A percentile compares a stretch with the other conserved stretches of the same genome.
These are phyloP conservation scores for Beta macrorhiza DNA, from an alignment of 179 eudicot genomes.

Conservation along the genomic window DNA sequence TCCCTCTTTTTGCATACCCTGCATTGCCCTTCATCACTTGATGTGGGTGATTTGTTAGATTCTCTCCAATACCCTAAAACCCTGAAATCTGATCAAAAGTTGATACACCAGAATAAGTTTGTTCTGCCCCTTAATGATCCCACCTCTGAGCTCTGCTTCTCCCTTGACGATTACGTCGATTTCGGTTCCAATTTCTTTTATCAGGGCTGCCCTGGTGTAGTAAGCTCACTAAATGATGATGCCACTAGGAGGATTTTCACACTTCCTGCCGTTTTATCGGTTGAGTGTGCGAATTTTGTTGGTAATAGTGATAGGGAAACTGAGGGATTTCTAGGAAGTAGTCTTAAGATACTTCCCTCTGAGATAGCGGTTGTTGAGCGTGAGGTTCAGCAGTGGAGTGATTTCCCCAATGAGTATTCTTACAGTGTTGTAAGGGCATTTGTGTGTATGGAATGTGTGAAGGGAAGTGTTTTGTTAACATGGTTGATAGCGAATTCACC, in stretches of 20 bases:
- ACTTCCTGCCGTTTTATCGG: constrained; percentile 54
- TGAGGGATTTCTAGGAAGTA: constrained; percentile 19
- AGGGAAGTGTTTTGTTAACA: constrained; percentile 33
- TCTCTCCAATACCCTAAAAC: constrained; percentile 54
- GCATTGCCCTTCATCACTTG: constrained; percentile 46
- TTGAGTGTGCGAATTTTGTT: constrained; percentile 57
- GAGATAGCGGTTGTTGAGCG: constrained; percentile 55
- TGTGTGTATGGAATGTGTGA: constrained; percentile 29
- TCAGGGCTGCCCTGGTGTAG: constrained; percentile 66
- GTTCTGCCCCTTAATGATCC: constrained; percentile 39
- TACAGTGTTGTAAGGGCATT: constrained; percentile 42
- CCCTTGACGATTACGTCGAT: constrained; percentile 52
- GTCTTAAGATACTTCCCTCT: constrained; percentile 61
- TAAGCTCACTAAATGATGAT: constrained; percentile 37
- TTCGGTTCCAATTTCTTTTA: constrained; percentile 62
- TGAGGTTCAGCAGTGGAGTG: constrained; percentile 64
- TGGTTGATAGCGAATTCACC: constrained; percentile 78
- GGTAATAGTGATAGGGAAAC: constrained; percentile 19
- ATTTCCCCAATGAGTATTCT: constrained; percentile 57
- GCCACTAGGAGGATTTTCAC: constrained; percentile 40
- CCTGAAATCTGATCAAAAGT: constrained; percentile 36
- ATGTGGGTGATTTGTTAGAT: constrained; percentile 21
- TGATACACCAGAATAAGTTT: constrained; percentile 33
- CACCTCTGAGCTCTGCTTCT: constrained; percentile 47
- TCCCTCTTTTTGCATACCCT: constrained; percentile 70